Evolutionary conservation across 441 rosid species (phyloP).

Genomic region (Pelargonium myrrhifolium): DNA sequence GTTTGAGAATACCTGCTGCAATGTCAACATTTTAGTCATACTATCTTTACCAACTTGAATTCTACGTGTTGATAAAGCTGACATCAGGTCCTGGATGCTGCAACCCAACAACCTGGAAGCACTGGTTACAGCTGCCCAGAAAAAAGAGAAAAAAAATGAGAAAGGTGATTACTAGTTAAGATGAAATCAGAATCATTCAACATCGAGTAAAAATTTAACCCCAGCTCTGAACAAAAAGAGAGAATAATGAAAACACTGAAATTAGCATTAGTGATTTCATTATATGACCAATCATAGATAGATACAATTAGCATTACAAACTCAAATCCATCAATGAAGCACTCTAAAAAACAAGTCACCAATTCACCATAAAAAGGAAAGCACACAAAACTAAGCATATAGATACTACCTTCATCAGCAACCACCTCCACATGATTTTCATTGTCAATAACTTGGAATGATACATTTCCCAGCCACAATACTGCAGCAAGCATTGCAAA

Average conservation of each 20-base stretch:
- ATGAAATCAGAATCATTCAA: neutral
- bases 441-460: conserved; percentile 59
- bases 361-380: neutral
- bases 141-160: conserved; percentile 17
- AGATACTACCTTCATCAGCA: conserved; percentile 59
- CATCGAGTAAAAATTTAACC: neutral
- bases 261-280: neutral
- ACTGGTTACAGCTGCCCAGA: conserved; percentile 58
- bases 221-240: neutral
- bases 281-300: conserved; percentile 3
- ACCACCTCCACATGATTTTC: conserved; percentile 85
- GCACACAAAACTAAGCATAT: conserved; percentile 11
- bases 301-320: neutral
- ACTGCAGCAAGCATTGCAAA: conserved; percentile 81
- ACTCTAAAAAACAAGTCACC: neutral
- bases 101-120: conserved; percentile 74
- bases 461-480: conserved; percentile 82
- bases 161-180: neutral
- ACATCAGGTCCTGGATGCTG: conserved; percentile 45
- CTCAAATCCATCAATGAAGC: conserved; percentile 8
- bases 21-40: conserved; percentile 58
- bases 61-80: conserved; percentile 61
- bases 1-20: conserved; percentile 57
- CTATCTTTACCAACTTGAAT: conserved; percentile 61
- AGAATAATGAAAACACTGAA: neutral